Evolutionary conservation across 768 basidiomycete genomes (phyloP).

Genomic region (Serendipita sp.): DNA sequence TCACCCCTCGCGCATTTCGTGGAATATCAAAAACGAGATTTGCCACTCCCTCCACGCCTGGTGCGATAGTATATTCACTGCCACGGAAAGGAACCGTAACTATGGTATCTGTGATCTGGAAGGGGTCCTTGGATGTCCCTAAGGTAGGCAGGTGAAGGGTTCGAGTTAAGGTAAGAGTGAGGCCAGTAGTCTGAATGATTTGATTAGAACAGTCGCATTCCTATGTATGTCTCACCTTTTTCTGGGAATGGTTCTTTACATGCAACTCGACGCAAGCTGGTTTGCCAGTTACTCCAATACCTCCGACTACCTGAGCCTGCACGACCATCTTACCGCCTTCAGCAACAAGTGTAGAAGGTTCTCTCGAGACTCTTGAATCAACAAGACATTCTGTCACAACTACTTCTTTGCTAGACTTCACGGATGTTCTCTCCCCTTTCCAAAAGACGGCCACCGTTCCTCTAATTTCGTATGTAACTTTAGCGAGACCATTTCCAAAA

Average conservation of each 20-base stretch:
- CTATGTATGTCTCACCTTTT: conserved; percentile 37
- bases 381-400: conserved; percentile 44
- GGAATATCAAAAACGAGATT: conserved; percentile 72
- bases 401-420: conserved; percentile 42
- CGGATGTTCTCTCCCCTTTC: conserved; percentile 56
- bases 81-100: conserved; percentile 56
- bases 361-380: conserved; percentile 11
- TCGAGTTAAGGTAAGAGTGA: conserved; percentile 45
- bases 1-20: conserved; percentile 41
- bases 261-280: conserved; percentile 57
- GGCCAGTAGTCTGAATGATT: conserved; percentile 42
- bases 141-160: conserved; percentile 32
- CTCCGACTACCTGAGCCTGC: conserved; percentile 49
- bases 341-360: conserved; percentile 29
- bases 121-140: conserved; percentile 22
- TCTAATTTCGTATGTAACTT: conserved; percentile 53
- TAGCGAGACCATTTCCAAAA: conserved; percentile 54
- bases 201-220: background rate
- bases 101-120: conserved; percentile 52
- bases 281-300: conserved; percentile 48
- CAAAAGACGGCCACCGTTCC: conserved; percentile 58
- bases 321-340: conserved; percentile 71
- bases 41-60: conserved; percentile 63
- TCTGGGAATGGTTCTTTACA: conserved; percentile 66
- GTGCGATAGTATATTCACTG: conserved; percentile 55